Evolutionary conservation across 768 basidiomycete genomes (phyloP), one percentile per base, ranked within the genome.

Genomic region (Mycena venus): DNA sequence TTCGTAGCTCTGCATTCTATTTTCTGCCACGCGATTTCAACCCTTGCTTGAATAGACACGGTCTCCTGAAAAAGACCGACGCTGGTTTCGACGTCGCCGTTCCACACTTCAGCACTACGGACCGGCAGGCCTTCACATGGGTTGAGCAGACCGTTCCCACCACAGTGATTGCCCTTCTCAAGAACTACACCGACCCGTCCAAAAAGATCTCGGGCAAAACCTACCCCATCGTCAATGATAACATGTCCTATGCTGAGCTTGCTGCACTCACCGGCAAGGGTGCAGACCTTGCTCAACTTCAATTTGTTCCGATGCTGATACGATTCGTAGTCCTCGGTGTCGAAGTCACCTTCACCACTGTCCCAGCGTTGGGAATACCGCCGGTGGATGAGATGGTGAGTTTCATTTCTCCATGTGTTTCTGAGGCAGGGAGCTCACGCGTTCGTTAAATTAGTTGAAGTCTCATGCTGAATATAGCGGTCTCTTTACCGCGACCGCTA

Each of bases 301-400:
- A 62, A 31, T 40, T 4, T 23, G 27, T 27, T 4, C n/a, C n/a
- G n/a, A 11, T 21, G 55, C 19, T 62, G 17, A 44, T 58, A 82
- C 78, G 29, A 79, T 82, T 73, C 31, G 67, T 23, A 69, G 68
- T 21, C 5, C 42, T 70, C 17, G 68, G 59, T 8, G 34, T 36
- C 10, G 47, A 62, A n/a, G 68, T 70, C 3, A 70, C 68, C 1
- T 70, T 61, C 31, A 70, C 60, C n/a, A 47, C 47, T 34, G 25
- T 11, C 2, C 47, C 59, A 0, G 19, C 68, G 3, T 40, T 25
- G 0, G 68, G 68, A 6, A 34, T 19, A 1, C 10, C 42, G 15
- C 11, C 21, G 5, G 7, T 59, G 2, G 68, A 70, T 21, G 59
- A 70, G 23, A 62, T 70, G 68, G 68, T 70, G 47, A 0, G 60